Percentiles rank a stretch among this genome's conserved stretches.
Evolutionary conservation across 306 rosid genomes (phyloP).

Genomic region (Prunus persica): DNA sequence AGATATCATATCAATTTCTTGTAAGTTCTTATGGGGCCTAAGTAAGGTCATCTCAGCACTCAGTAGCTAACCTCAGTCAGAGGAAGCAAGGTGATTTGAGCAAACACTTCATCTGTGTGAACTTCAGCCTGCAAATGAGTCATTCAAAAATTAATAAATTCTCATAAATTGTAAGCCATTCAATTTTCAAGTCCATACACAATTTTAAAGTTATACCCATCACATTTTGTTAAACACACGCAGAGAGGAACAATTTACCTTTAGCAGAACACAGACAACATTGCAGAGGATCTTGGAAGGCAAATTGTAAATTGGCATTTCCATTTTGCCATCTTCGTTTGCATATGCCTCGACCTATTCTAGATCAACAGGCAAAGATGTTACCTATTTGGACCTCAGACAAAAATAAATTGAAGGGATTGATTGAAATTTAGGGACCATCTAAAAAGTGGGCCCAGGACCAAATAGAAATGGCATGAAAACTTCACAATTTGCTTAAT

Average conservation of each 20-base stretch:
- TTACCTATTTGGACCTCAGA: not conserved
- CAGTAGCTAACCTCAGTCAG: constrained; percentile 29
- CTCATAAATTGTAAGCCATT: not conserved
- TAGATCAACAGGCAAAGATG: constrained; percentile 28
- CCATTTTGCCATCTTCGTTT: constrained; percentile 32
- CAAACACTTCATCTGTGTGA: constrained; percentile 56
- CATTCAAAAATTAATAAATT: not conserved
- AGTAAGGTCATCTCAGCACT: constrained; percentile 7
- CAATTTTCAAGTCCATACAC: constrained; percentile 1
- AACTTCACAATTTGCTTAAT: not conserved
- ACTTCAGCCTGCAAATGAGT: constrained; percentile 52
- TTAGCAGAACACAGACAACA: constrained; percentile 43
- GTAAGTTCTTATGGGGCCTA: not conserved
- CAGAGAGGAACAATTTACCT: constrained; percentile 35
- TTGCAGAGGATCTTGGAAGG: constrained; percentile 64
- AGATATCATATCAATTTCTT: not conserved
- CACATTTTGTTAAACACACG: not conserved
- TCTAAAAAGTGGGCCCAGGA: too few species aligned
- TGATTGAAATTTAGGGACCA: not conserved
- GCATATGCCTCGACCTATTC: constrained; percentile 48
- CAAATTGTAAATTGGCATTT: constrained; percentile 46
- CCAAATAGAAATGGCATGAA: too few species aligned
- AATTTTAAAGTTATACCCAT: not conserved
- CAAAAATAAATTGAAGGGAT: not conserved
- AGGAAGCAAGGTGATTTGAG: constrained; percentile 57